Base-by-base conservation (phyloP, 345 rosid species). In the Heritiera littoralis region DNA sequence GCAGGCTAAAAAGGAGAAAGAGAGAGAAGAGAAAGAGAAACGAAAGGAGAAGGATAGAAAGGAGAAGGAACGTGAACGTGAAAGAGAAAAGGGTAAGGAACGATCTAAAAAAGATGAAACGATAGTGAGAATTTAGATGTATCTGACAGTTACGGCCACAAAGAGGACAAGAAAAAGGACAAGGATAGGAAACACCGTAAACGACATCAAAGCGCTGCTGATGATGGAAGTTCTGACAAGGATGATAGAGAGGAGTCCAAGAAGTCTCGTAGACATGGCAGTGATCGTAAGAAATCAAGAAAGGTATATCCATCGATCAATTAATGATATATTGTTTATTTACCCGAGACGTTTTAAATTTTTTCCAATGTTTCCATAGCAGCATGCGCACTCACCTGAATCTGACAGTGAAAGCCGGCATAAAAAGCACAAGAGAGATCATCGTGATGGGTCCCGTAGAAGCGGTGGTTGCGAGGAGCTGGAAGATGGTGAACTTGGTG, bases 401-500 rank as follows among this genome's bases (percentile, higher is more conserved):
- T 94, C 99, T 56, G 99, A 94, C 58, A 75, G 83, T 77, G 99
- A 92, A 84, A 89, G 82, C 64, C 84, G 92, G 79, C 95, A 90
- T 83, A 96, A 85, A 83, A 92, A 84, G 81, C 92, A 84, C 80
- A 92, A 89, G 81, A 92, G 92, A 82, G 99, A 94, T 35, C 90
- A 93, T 70, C 84, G 90, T 28, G 95, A 92, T 72, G 79, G 92
- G 76, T 80, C 90, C 52, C 94, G 94, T 23, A 85, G 93, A 85
- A 85, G 82, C 87, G 85, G 92, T 1, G 92, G 88, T 67, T 63
- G 89, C 66, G 97, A 94, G 1, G 98, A 96, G 77, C 90, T 97
- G 49, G 98, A 94, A 82, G 99, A 97, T 86, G 99, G 99, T 52
- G 98, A 96, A 80, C 84, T 96, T 60, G 98, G 98, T 15, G 95